phyloP scores from a whole-genome alignment of 192 early-diverging fungal species.

The Linnemannia elongata region DNA sequence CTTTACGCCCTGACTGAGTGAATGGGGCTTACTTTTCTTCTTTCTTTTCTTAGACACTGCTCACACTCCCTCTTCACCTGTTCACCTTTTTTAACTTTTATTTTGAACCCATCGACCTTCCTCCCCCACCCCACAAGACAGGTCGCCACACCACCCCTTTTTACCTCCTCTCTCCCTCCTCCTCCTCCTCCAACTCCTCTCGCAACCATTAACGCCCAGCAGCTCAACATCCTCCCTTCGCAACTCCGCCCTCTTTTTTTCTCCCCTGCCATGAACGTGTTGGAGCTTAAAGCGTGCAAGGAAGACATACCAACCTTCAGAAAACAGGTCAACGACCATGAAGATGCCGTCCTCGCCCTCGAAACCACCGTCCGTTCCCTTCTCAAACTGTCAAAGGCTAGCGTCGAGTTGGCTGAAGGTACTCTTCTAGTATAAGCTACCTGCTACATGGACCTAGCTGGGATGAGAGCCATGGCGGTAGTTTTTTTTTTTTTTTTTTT shows the following conservation, averaged over 20 bases:
- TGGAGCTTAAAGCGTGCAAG: constrained; percentile 67
- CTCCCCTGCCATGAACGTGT: constrained; percentile 56
- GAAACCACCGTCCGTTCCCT: constrained; percentile 67
- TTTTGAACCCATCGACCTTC: constrained; percentile 1
- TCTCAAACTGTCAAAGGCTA: constrained; percentile 64
- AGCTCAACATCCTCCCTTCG: background rate
- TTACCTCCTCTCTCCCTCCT: background rate
- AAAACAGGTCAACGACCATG: constrained; percentile 63
- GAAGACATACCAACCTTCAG: constrained; percentile 72
- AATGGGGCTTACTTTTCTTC: background rate
- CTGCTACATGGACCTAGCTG: background rate
- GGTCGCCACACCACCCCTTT: background rate
- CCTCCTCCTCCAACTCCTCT: background rate
- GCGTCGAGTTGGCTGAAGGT: constrained; percentile 69
- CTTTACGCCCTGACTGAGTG: background rate
- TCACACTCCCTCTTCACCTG: background rate
- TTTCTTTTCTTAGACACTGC: constrained; percentile 7
- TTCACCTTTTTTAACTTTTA: background rate
- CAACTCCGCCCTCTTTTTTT: background rate
- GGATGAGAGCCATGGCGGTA: constrained; percentile 5
- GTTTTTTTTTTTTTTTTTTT: background rate
- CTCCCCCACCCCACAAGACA: background rate
- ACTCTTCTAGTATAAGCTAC: constrained; percentile 4
- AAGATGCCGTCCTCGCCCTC: constrained; percentile 65
- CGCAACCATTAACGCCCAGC: background rate